A percentile compares a stretch with the other conserved stretches of the same genome.
Evolutionary conservation across 768 basidiomycete species (phyloP).

Genomic region (Leccinum subgranulosum): DNA sequence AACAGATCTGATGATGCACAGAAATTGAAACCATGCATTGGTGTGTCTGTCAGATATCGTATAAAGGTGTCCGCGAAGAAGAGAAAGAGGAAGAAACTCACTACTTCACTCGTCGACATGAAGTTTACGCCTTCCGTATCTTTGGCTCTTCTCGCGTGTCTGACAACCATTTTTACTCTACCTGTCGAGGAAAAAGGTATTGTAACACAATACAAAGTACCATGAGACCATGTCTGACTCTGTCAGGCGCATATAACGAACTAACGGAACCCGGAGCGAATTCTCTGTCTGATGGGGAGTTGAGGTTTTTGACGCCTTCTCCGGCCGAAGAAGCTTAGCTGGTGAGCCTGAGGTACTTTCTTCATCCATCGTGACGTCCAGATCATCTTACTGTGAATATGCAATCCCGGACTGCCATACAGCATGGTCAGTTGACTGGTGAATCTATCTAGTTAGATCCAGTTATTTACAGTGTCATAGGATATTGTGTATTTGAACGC

Average conservation of each 20-base stretch:
- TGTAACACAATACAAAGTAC: neutral
- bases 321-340: neutral
- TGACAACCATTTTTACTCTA: neutral
- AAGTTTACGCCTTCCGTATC: neutral
- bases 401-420: neutral
- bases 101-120: neutral
- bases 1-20: neutral
- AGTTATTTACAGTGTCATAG: too few relatives aligned
- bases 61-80: neutral
- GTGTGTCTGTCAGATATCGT: neutral
- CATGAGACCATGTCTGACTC: neutral
- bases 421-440: neutral
- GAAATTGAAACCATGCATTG: neutral
- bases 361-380: neutral
- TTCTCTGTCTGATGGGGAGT: neutral
- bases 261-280: too few relatives aligned
- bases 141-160: neutral
- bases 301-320: neutral
- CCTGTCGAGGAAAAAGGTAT: neutral
- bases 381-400: neutral
- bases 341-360: neutral
- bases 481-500: too few relatives aligned
- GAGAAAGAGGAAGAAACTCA: too few relatives aligned
- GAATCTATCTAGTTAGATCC: neutral
- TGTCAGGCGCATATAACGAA: too few relatives aligned